phyloP scores from a whole-genome alignment of 257 asterid genomes.

The Coffea eugenioides region DNA sequence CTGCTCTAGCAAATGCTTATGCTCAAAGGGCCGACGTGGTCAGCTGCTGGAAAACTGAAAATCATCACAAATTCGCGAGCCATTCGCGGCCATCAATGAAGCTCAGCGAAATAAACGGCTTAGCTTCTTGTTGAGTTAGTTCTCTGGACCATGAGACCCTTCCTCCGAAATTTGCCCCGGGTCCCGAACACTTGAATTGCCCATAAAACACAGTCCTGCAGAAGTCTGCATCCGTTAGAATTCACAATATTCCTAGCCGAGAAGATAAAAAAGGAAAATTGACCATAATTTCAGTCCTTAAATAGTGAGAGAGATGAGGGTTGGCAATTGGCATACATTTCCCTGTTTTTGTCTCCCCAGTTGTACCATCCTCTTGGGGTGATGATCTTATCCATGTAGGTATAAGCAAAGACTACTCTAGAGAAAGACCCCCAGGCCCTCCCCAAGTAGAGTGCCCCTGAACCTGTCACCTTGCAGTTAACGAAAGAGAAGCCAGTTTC shows the following conservation, averaged over 20 bases:
- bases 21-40: not conserved
- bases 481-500: constrained; percentile 90
- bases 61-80: constrained; percentile 44
- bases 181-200: constrained; percentile 91
- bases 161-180: constrained; percentile 71
- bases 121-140: constrained; percentile 69
- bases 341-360: constrained; percentile 93
- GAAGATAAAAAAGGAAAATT: not conserved
- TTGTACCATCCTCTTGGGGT: constrained; percentile 84
- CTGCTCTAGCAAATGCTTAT: not conserved
- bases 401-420: constrained; percentile 82
- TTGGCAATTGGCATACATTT: constrained; percentile 50
- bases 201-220: constrained; percentile 90
- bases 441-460: constrained; percentile 81
- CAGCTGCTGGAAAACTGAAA: not conserved
- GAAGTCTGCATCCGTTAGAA: not conserved
- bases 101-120: constrained; percentile 73
- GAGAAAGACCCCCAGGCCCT: constrained; percentile 98
- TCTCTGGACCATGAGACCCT: constrained; percentile 91
- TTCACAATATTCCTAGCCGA: not conserved
- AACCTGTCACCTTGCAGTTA: constrained; percentile 78
- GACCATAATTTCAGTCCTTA: not conserved
- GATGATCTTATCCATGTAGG: constrained; percentile 83
- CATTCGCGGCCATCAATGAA: constrained; percentile 89
- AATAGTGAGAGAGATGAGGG: no score